phyloP scores from a whole-genome alignment of 2,329 filamentous ascomycete genomes.

The Exserohilum turcica region DNA sequence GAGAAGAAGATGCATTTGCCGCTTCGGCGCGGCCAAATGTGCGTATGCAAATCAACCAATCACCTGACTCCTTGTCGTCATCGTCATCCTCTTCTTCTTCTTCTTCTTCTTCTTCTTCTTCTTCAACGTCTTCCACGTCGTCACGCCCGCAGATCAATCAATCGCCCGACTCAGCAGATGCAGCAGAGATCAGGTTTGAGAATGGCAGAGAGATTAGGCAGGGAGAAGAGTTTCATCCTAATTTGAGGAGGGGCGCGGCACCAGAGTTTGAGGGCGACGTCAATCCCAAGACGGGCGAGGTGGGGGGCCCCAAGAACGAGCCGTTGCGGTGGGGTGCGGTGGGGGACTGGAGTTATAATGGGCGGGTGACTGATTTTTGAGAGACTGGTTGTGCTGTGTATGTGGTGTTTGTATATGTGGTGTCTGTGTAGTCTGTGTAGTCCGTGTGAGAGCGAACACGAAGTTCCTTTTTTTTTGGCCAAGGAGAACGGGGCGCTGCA shows the following conservation, averaged over 20 bases:
- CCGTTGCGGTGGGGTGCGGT: constrained; percentile 81
- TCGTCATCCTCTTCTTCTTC: too few relatives aligned
- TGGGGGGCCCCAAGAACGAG: constrained; percentile 97
- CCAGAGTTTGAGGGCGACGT: constrained; percentile 92
- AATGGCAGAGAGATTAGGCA: constrained; percentile 53
- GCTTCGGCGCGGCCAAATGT: constrained; percentile 43
- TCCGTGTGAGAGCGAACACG: too few relatives aligned
- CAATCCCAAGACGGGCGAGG: constrained; percentile 93
- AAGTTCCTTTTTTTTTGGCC: too few relatives aligned
- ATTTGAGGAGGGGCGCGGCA: constrained; percentile 74
- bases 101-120: too few relatives aligned
- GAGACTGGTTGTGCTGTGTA: too few relatives aligned
- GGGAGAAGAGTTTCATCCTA: constrained; percentile 70
- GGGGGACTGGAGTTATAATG: constrained; percentile 92
- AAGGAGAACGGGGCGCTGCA: too few relatives aligned
- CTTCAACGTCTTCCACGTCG: too few relatives aligned
- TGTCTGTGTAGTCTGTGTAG: too few relatives aligned
- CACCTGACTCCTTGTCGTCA: constrained; percentile 24
- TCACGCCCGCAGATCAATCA: constrained; percentile 16
- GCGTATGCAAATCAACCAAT: constrained; percentile 43
- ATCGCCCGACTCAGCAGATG: constrained; percentile 11
- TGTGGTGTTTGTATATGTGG: too few relatives aligned
- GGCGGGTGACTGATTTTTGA: constrained; percentile 86
- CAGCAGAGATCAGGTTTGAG: constrained; percentile 20
- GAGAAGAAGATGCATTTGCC: constrained; percentile 43